Percentiles rank a stretch among this genome's conserved stretches.
These are phyloP conservation scores for Naumovozyma castellii DNA, from an alignment of 805 yeast genomes.

Conservation along the genomic window DNA sequence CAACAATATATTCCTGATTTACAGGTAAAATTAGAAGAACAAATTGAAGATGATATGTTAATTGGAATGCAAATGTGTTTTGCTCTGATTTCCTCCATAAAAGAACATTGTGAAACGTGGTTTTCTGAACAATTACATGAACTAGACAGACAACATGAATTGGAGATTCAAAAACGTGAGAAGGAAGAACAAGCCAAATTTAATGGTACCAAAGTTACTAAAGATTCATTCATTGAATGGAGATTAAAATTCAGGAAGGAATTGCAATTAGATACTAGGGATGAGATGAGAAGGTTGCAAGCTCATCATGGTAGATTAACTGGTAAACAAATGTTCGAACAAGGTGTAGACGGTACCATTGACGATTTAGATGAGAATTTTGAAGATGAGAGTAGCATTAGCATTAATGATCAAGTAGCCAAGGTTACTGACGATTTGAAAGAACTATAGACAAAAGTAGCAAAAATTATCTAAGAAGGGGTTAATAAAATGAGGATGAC, in stretches of 20 bases:
- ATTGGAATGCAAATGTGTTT: slow-evolving; percentile 90
- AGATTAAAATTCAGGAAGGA: slow-evolving; percentile 61
- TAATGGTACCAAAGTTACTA: slow-evolving; percentile 81
- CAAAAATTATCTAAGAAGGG: neutral
- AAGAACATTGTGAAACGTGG: slow-evolving; percentile 68
- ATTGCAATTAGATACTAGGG: slow-evolving; percentile 55
- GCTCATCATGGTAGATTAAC: slow-evolving; percentile 71
- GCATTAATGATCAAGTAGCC: neutral
- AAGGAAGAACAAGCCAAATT: slow-evolving; percentile 82
- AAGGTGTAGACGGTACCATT: slow-evolving; percentile 69
- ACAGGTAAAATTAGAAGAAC: slow-evolving; percentile 30
- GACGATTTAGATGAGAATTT: slow-evolving; percentile 42
- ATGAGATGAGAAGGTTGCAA: slow-evolving; percentile 39
- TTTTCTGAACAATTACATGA: slow-evolving; percentile 49
- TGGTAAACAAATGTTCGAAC: slow-evolving; percentile 84
- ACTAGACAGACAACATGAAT: slow-evolving; percentile 50
- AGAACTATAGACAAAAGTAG: neutral
- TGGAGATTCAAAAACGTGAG: slow-evolving; percentile 54
- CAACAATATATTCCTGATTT: slow-evolving; percentile 35
- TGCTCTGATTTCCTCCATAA: slow-evolving; percentile 63
- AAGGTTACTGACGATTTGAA: neutral
- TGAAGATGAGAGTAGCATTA: slow-evolving; percentile 10
- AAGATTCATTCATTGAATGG: slow-evolving; percentile 68
- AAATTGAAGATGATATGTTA: slow-evolving; percentile 49
- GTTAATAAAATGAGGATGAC: neutral